Percentiles rank a stretch among this genome's conserved stretches.
Evolutionary conservation across 139 green algal species (phyloP).

Genomic region (Picochlorum sp.): DNA sequence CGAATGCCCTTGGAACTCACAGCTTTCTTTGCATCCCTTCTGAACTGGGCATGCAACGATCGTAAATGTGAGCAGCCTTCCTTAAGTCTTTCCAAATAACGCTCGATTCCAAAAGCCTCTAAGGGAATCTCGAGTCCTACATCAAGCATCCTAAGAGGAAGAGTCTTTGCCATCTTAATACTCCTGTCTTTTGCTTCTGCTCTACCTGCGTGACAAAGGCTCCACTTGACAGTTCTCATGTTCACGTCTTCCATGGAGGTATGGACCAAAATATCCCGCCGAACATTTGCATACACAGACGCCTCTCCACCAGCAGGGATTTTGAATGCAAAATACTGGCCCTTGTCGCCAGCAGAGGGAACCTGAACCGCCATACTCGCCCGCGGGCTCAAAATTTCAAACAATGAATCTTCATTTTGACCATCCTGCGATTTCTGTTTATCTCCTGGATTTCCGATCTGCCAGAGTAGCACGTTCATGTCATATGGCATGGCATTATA

Average conservation of each 20-base stretch:
- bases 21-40: constrained; percentile 18
- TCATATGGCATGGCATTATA: constrained; percentile 68
- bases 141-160: constrained; percentile 28
- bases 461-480: constrained; percentile 47
- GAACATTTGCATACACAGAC: constrained; percentile 48
- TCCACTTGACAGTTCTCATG: constrained; percentile 36
- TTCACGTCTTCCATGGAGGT: constrained; percentile 42
- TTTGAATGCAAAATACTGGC: constrained; percentile 14
- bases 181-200: neutral
- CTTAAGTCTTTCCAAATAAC: constrained; percentile 30
- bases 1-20: neutral
- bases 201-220: constrained; percentile 12
- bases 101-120: constrained; percentile 1
- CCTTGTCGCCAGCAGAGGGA: neutral
- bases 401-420: neutral
- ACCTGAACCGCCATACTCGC: neutral
- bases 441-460: constrained; percentile 16
- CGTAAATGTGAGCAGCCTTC: constrained; percentile 24
- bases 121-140: constrained; percentile 29
- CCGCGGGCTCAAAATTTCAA: neutral
- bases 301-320: constrained; percentile 28
- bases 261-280: constrained; percentile 44
- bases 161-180: constrained; percentile 28
- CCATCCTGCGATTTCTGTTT: neutral
- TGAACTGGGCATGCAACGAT: constrained; percentile 26